Conservation (phyloP, 441 rosid species). For the Populus tomentosa region DNA sequence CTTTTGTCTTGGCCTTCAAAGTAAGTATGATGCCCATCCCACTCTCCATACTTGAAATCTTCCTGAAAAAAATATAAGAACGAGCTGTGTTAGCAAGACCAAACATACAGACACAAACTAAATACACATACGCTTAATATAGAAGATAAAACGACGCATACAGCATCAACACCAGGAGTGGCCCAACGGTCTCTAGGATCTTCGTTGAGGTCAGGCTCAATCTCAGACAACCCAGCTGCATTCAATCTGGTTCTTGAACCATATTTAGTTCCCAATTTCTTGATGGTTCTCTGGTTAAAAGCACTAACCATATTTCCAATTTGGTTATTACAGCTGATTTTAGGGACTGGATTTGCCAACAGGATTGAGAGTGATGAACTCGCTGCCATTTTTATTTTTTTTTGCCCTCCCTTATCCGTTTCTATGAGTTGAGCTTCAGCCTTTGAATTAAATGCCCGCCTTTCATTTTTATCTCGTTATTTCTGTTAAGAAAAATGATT, state of each 20-base stretch:
- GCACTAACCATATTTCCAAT: background rate
- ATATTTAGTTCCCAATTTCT: constrained; percentile 11
- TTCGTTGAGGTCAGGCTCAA: constrained; percentile 86
- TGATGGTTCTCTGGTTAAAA: constrained; percentile 15
- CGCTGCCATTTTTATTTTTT: constrained; percentile 28
- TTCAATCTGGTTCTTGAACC: constrained; percentile 31
- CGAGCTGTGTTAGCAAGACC: background rate
- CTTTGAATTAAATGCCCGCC: constrained; percentile 4
- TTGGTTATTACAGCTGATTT: constrained; percentile 15
- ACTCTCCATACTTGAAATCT: constrained; percentile 69
- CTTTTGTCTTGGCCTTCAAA: constrained; percentile 65
- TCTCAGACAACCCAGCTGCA: constrained; percentile 51
- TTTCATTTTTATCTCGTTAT: background rate
- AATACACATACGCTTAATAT: background rate
- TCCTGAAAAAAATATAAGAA: constrained; percentile 37
- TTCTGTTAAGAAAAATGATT: background rate
- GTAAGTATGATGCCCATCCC: constrained; percentile 82
- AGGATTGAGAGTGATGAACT: constrained; percentile 33
- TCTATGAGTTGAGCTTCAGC: background rate
- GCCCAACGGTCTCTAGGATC: constrained; percentile 73
- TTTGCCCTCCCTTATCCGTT: background rate
- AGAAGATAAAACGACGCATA: constrained; percentile 18
- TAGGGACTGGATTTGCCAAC: constrained; percentile 42
- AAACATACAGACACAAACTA: background rate
- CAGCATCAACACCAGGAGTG: constrained; percentile 51